Evolutionary conservation across 2,329 filamentous ascomycete genomes (phyloP), one percentile per base, ranked within the genome.

Genomic region (Phaeosphaeriaceae sp.): DNA sequence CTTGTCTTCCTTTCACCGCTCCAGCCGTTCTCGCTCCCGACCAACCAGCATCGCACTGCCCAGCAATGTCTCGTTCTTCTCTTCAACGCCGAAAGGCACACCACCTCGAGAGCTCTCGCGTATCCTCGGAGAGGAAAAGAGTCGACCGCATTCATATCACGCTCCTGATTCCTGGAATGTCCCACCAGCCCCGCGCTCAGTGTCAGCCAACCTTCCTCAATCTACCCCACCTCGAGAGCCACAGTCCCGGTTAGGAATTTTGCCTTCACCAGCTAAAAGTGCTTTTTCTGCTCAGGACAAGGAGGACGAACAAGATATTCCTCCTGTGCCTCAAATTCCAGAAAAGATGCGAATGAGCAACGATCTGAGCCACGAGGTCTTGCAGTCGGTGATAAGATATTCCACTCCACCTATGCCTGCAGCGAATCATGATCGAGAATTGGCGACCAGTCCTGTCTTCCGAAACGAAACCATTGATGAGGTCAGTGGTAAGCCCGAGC

Each of bases 1-100:
- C 9, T 55, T 76, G 17, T 69, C 73, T 11, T 76, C 73, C 4
- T 76, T 77, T 32, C 73, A 70, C 52, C 75, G 72, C n/a, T 68
- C 71, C 1, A 71, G 68, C 59, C 72, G 71, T 15, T 74, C 73
- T 1, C 63, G 73, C 50, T 73, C 69, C 23, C 61, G 74, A 52
- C 72, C 75, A 8, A 68, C 49, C 43, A 76, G 74, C 52, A 70
- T 74, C 28, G 63, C 57, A 10, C 55, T 77, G 2, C 68, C 73
- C 13, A 71, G 59, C 24, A 59, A 49, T 32, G 47, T 22, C n/a
- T 52, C 54, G 1, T 47, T 64, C 54, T 57, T 59, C 28, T 58
- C 61, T 5, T 55, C 57, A 6, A 67, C 70, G 40, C 59, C 66
- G 11, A 68, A 56, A 42, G 55, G 56, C 35, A 73, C 69, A 8